Percentiles rank a stretch among this genome's conserved stretches.
These are phyloP conservation scores for Cyclotella cryptica DNA, from an alignment of 108 stramenopile genomes.

Conservation along the genomic window DNA sequence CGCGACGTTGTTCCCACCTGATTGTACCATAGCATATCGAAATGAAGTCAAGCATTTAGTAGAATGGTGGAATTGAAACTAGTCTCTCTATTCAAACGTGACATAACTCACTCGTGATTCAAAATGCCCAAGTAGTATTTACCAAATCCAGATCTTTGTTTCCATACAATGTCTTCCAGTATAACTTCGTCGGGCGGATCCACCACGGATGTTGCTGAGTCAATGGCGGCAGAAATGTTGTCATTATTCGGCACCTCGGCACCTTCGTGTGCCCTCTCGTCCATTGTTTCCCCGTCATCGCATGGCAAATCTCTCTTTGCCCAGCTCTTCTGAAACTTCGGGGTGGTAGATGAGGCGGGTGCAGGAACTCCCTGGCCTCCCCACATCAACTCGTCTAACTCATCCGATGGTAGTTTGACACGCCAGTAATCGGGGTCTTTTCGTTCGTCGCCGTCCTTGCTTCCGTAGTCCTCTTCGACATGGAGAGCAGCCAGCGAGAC, in stretches of 20 bases:
- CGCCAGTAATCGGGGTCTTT: conserved; percentile 23
- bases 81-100: too few relatives aligned
- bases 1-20: conserved; percentile 55
- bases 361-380: conserved; percentile 25
- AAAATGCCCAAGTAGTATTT: conserved; percentile 46
- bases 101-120: conserved; percentile 46
- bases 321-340: conserved; percentile 27
- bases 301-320: neutral
- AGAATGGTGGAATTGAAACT: too few relatives aligned
- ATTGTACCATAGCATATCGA: too few relatives aligned
- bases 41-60: too few relatives aligned
- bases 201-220: neutral
- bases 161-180: conserved; percentile 57
- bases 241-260: conserved; percentile 14
- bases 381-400: conserved; percentile 41
- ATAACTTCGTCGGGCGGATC: conserved; percentile 36
- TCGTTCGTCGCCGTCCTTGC: neutral
- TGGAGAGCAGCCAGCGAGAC: neutral
- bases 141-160: conserved; percentile 53
- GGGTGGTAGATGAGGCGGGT: neutral
- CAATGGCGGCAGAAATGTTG: conserved; percentile 40
- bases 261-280: neutral
- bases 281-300: neutral
- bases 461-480: conserved; percentile 21
- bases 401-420: conserved; percentile 28